Evolutionary conservation across 768 basidiomycete species (phyloP).

Genomic region (Auricularia auricula-judae): DNA sequence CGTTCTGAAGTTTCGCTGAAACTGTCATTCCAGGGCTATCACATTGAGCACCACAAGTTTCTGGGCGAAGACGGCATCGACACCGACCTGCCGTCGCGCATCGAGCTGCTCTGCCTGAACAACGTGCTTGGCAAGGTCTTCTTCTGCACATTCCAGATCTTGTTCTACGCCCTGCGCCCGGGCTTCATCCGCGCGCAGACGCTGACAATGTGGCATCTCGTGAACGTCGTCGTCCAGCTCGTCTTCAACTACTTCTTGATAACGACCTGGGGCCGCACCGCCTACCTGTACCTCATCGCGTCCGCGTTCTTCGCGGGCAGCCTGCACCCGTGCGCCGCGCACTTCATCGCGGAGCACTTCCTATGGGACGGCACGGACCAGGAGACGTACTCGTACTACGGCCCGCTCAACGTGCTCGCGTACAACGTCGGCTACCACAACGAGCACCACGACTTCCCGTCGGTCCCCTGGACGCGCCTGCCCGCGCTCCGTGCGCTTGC

Average conservation of each 20-base stretch:
- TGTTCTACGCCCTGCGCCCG: constrained; percentile 96
- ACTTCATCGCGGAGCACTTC: constrained; percentile 97
- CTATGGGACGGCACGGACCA: constrained; percentile 86
- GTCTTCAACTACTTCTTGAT: constrained; percentile 63
- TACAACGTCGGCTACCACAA: constrained; percentile 99
- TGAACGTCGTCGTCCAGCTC: constrained; percentile 65
- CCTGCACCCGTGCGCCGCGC: constrained; percentile 89
- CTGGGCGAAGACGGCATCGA: constrained; percentile 94
- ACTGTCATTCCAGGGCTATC: constrained; percentile 51
- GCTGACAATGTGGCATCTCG: constrained; percentile 72
- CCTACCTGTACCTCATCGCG: constrained; percentile 69
- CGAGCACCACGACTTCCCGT: constrained; percentile 98
- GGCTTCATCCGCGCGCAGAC: constrained; percentile 81
- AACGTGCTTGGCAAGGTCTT: constrained; percentile 98
- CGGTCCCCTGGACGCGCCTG: constrained; percentile 88
- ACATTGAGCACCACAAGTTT: constrained; percentile 94
- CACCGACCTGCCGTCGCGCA: constrained; percentile 80
- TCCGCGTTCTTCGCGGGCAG: constrained; percentile 95
- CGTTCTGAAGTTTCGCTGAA: neutral
- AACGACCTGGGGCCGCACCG: constrained; percentile 26
- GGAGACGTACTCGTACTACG: constrained; percentile 97
- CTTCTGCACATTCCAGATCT: constrained; percentile 95
- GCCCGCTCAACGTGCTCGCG: constrained; percentile 75
- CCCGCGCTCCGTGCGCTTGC: constrained; percentile 74
- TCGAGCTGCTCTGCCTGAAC: constrained; percentile 80